Base-by-base conservation (phyloP, 305 asterid genomes). In the Fraxinus platypoda region DNA sequence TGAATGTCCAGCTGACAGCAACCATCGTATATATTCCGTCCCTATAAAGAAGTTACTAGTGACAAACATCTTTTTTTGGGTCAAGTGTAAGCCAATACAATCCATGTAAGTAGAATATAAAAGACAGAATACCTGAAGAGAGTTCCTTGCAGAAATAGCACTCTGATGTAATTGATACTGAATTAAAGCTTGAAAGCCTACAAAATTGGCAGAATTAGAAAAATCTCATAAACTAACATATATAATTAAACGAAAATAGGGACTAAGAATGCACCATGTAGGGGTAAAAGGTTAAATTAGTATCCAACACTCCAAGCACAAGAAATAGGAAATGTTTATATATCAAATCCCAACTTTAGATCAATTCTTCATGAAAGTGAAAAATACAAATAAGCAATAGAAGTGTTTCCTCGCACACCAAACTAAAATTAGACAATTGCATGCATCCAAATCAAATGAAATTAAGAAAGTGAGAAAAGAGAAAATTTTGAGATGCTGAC, bases 1-100 rank as follows among this genome's bases (percentile, higher is more conserved):
- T 96, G 99, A 84, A 96, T 96, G 87, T 96, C 99, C 85, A 96
- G 89, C 90, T 94, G 98, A 86, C 98, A 96, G 91, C 99, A 95
- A 68, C 99, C 99, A 87, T 95, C 99, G 26, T 95, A 95, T 81
- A 94, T 92, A 85, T 95, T 95, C 41, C 98, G 94, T 66, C 98
- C 98, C 98, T 95, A 84, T 17, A 86, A 86, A 80, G 41, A 85
- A 71, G 35, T 49, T 80, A 83, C 80, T 83, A 68, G 81, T 80
- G n/a, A 76, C 17, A 75, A 54, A 12, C 66, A 57, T 73, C 85
- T 68, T 79, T 11, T 11, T 23, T 73, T 77, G 77, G 66, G 73
- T 49, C 81, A 82, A 72, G 38, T 43, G 77, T 78, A 38, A 49
- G 82, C 35, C 35, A 35, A 76, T 38, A 28, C 33, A 76, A 74